Evolutionary conservation across 164 flowering plant species (phyloP).

Genomic region (Annona squamosa): DNA sequence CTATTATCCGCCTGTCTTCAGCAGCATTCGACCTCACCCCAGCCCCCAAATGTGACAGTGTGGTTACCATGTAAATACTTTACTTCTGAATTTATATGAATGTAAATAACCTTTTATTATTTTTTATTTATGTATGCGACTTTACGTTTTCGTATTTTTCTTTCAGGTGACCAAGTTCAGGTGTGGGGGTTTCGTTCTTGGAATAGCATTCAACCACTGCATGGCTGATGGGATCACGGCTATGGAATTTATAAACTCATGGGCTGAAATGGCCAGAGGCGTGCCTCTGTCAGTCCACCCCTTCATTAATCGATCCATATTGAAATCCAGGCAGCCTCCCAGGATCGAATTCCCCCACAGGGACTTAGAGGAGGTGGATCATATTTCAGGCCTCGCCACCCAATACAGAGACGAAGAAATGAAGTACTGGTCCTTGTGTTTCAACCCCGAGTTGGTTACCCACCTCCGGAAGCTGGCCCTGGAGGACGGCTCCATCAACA

Average conservation of each 20-base stretch:
- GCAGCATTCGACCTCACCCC: neutral
- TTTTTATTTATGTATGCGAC: constrained; percentile 14
- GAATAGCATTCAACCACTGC: constrained; percentile 17
- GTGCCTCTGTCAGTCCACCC: constrained; percentile 49
- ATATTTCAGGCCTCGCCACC: constrained; percentile 41
- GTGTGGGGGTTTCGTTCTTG: constrained; percentile 6
- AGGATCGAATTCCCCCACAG: constrained; percentile 57
- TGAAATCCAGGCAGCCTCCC: constrained; percentile 55
- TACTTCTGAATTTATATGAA: neutral
- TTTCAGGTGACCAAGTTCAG: constrained; percentile 17
- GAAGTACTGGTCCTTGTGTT: constrained; percentile 60
- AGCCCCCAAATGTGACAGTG: neutral
- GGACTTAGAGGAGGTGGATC: constrained; percentile 73
- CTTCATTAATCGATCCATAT: constrained; percentile 48
- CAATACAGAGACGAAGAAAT: constrained; percentile 52
- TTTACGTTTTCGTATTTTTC: constrained; percentile 23
- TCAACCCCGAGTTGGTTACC: constrained; percentile 55
- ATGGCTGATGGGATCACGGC: constrained; percentile 21
- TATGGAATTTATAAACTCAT: constrained; percentile 20
- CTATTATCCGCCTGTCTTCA: no score
- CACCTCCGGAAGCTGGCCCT: constrained; percentile 45
- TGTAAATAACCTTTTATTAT: neutral
- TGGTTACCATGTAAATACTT: neutral
- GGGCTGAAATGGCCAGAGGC: constrained; percentile 29
- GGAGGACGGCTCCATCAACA: constrained; percentile 42